phyloP scores from a whole-genome alignment of 495 filamentous ascomycete genomes.

The Aspergillus biplanus region DNA sequence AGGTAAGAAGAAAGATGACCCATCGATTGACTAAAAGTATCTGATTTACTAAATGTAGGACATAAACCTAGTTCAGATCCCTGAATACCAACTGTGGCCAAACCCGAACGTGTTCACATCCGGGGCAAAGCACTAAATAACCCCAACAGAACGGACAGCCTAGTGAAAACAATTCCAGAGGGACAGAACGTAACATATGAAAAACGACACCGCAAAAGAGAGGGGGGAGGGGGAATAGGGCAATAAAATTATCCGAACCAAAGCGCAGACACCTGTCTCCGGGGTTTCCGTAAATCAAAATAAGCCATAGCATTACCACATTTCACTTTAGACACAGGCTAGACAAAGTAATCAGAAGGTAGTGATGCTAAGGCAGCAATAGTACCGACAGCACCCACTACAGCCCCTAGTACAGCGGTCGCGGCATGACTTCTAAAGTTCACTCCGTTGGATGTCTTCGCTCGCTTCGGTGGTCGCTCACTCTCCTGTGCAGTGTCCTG shows the following conservation, averaged over 20 bases:
- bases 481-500: conserved; percentile 17
- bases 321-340: not conserved
- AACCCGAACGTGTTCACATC: not conserved
- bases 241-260: conserved; percentile 5
- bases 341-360: conserved; percentile 45
- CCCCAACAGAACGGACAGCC: not conserved
- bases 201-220: not conserved
- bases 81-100: conserved; percentile 2
- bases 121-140: not conserved
- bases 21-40: not conserved
- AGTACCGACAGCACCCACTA: conserved; percentile 53
- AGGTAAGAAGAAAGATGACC: not conserved
- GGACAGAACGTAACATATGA: not conserved
- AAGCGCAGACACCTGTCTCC: conserved; percentile 1
- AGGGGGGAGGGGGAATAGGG: not conserved
- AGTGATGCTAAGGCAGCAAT: conserved; percentile 52
- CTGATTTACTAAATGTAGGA: conserved; percentile 4
- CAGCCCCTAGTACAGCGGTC: conserved; percentile 47
- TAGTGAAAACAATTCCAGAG: not conserved
- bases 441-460: conserved; percentile 27
- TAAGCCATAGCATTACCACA: conserved; percentile 3
- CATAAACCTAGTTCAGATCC: not conserved
- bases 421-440: conserved; percentile 44
- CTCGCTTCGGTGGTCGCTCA: conserved; percentile 38
- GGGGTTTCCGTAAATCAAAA: not conserved